Evolutionary conservation across 768 basidiomycete genomes (phyloP).

Genomic region (Podaxis rugospora): DNA sequence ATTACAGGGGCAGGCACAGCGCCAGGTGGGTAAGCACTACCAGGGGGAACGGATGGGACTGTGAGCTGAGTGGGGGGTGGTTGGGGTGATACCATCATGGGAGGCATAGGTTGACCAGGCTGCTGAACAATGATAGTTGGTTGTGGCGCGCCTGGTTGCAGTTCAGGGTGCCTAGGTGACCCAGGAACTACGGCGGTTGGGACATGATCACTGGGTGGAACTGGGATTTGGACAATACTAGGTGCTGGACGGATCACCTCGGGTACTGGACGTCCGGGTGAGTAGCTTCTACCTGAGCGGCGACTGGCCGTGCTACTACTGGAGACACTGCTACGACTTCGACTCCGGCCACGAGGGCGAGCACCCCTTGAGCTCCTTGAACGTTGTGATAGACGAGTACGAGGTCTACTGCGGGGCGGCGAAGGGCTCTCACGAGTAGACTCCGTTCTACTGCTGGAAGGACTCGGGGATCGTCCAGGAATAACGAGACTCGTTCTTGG

Average conservation of each 20-base stretch:
- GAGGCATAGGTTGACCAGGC: constrained; percentile 19
- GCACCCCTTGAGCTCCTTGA: constrained; percentile 7
- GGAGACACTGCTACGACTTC: constrained; percentile 15
- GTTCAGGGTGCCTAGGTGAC: constrained; percentile 22
- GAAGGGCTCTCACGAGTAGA: not conserved
- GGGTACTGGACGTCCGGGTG: constrained; percentile 3
- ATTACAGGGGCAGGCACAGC: not conserved
- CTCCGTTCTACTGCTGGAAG: constrained; percentile 8
- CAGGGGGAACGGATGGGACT: not conserved
- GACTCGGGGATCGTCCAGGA: not conserved
- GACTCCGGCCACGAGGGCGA: constrained; percentile 9
- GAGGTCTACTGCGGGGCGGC: not conserved
- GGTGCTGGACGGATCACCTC: not conserved
- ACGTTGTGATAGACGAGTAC: constrained; percentile 9
- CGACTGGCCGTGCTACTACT: constrained; percentile 14
- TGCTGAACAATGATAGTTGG: constrained; percentile 25
- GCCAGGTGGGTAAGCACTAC: not conserved
- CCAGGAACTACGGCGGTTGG: constrained; percentile 17
- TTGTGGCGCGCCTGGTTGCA: constrained; percentile 21
- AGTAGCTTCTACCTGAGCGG: not conserved
- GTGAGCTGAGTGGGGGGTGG: not conserved
- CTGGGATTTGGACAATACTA: constrained; percentile 8
- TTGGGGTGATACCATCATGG: constrained; percentile 11
- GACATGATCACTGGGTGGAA: constrained; percentile 13
- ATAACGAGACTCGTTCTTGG: not conserved